Evolutionary conservation across 768 basidiomycete species (phyloP).

Genomic region (Termitomyces sp.): DNA sequence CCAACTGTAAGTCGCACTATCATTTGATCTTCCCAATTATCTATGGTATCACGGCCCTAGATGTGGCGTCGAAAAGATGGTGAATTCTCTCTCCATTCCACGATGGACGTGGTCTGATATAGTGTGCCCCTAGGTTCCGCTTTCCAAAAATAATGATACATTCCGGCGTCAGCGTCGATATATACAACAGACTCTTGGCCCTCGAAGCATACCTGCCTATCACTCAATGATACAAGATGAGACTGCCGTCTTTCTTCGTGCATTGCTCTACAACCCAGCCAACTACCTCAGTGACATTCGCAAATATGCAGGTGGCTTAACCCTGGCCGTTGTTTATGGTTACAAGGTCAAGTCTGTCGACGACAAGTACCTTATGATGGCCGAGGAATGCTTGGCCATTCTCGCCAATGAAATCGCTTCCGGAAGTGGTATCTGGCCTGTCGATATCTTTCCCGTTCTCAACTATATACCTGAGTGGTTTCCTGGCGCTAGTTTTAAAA

Average conservation of each 20-base stretch:
- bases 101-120: not conserved
- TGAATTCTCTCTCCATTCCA: not conserved
- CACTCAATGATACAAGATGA: conserved; percentile 9
- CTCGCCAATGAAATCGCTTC: conserved; percentile 21
- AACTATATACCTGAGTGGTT: conserved; percentile 25
- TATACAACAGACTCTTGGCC: conserved; percentile 10
- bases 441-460: conserved; percentile 28
- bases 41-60: not conserved
- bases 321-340: conserved; percentile 46
- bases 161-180: conserved; percentile 12
- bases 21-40: not conserved
- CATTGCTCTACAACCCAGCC: conserved; percentile 1
- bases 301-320: conserved; percentile 33
- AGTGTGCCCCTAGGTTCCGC: conserved; percentile 5
- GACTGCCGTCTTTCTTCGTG: conserved; percentile 7
- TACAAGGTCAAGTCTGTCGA: conserved; percentile 27
- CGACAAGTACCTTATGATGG: conserved; percentile 25
- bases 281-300: conserved; percentile 11
- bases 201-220: conserved; percentile 9
- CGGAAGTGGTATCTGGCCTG: conserved; percentile 33
- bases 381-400: conserved; percentile 24
- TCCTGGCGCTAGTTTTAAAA: conserved; percentile 22
- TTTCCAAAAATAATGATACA: conserved; percentile 6
- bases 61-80: conserved; percentile 4
- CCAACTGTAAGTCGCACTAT: conserved; percentile 10